These are phyloP conservation scores for Teratosphaeria epicoccoides DNA, from an alignment of 2,329 filamentous ascomycete species.

Conservation along the genomic window DNA sequence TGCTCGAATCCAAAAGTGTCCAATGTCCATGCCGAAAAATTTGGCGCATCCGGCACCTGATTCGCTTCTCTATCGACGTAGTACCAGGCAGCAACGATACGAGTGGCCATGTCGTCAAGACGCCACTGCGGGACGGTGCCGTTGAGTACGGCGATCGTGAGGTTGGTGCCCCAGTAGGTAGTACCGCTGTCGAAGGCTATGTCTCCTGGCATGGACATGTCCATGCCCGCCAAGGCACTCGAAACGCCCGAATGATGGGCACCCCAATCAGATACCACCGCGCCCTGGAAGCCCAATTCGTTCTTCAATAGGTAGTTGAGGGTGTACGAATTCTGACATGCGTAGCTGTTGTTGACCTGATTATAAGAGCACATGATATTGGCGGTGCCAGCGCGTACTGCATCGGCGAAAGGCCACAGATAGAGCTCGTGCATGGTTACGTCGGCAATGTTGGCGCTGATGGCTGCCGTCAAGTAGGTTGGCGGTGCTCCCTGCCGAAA, in stretches of 20 bases:
- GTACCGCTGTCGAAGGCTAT: slow-evolving; percentile 57
- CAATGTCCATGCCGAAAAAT: slow-evolving; percentile 79
- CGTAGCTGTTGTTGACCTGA: slow-evolving; percentile 70
- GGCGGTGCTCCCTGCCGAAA: slow-evolving; percentile 46
- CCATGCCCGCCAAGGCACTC: slow-evolving; percentile 60
- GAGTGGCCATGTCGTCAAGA: slow-evolving; percentile 82
- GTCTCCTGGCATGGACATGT: slow-evolving; percentile 87
- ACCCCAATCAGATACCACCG: slow-evolving; percentile 61
- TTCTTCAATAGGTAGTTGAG: slow-evolving; percentile 68
- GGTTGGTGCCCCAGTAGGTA: slow-evolving; percentile 53
- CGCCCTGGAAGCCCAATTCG: slow-evolving; percentile 72
- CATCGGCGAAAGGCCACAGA: slow-evolving; percentile 39
- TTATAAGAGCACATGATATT: slow-evolving; percentile 56
- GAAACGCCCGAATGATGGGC: slow-evolving; percentile 61
- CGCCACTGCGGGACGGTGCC: slow-evolving; percentile 78
- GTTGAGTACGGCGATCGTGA: slow-evolving; percentile 80
- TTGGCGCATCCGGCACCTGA: slow-evolving; percentile 46
- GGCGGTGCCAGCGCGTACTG: slow-evolving; percentile 40
- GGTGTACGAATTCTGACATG: slow-evolving; percentile 67
- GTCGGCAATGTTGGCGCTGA: slow-evolving; percentile 54
- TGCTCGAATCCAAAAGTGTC: slow-evolving; percentile 66
- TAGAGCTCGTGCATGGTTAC: slow-evolving; percentile 43
- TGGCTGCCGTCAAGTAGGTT: slow-evolving; percentile 44
- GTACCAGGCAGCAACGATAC: slow-evolving; percentile 61
- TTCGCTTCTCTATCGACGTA: slow-evolving; percentile 47